Conservation (phyloP, 164 flowering plant genomes). For the Sextonia rubra region DNA sequence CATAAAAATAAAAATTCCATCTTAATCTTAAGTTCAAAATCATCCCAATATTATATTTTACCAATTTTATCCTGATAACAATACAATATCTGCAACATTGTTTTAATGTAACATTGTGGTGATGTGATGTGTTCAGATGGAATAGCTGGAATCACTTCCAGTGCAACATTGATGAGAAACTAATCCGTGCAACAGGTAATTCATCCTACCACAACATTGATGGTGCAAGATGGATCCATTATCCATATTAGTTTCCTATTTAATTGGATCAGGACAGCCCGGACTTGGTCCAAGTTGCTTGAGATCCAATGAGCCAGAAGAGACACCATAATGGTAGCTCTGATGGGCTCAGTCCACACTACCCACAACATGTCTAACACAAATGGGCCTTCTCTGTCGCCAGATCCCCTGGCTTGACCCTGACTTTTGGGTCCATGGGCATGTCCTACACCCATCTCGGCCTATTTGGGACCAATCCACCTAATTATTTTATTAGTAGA, state of each 20-base stretch:
- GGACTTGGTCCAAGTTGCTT: neutral
- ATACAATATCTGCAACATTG: neutral
- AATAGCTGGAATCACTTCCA: constrained; percentile 21
- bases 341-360: neutral
- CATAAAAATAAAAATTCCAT: too few species aligned
- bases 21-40: too few species aligned
- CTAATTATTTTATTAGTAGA: too few species aligned
- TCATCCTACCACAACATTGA: too few species aligned
- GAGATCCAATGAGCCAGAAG: neutral
- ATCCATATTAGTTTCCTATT: neutral
- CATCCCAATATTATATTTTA: too few species aligned
- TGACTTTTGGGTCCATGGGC: neutral
- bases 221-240: too few species aligned
- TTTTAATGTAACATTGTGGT: neutral
- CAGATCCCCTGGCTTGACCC: neutral
- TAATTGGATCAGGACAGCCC: neutral
- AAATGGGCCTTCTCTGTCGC: neutral
- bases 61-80: too few species aligned
- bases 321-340: neutral
- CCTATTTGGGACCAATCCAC: neutral
- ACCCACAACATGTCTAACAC: constrained; percentile 7
- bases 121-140: constrained; percentile 11
- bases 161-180: constrained; percentile 10
- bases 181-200: constrained; percentile 14
- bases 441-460: neutral